Evolutionary conservation across 202 grass and related monocot genomes (phyloP).

Genomic region (Setaria italica): DNA sequence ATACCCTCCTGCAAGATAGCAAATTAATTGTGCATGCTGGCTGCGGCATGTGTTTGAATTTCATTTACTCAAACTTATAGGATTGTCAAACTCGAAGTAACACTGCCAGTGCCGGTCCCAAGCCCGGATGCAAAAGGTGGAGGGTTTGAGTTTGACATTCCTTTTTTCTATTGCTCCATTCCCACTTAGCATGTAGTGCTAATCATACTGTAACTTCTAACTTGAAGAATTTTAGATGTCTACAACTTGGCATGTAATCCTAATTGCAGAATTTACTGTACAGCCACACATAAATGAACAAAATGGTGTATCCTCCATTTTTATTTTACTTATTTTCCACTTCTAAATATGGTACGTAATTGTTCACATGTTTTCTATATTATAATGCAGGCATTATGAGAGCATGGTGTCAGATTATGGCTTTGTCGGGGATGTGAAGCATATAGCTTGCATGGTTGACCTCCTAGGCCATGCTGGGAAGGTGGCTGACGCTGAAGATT

Average conservation of each 20-base stretch:
- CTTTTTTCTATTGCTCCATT: background rate
- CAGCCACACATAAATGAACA: background rate
- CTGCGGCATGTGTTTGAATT: constrained; percentile 1
- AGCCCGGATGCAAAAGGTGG: constrained; percentile 62
- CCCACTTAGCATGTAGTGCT: background rate
- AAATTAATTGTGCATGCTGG: constrained; percentile 10
- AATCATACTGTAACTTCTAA: background rate
- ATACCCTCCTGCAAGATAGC: background rate
- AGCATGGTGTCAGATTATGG: constrained; percentile 65
- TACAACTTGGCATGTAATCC: background rate
- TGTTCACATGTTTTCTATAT: constrained; percentile 28
- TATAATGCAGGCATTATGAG: constrained; percentile 63
- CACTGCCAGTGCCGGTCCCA: constrained; percentile 61
- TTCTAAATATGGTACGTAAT: background rate
- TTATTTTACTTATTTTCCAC: constrained; percentile 6
- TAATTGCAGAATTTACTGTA: constrained; percentile 22
- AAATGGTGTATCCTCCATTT: constrained; percentile 5
- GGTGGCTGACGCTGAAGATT: constrained; percentile 62
- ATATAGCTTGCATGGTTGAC: constrained; percentile 69
- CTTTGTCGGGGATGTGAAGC: constrained; percentile 48
- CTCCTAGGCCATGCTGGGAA: constrained; percentile 66
- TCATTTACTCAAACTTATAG: constrained; percentile 10
- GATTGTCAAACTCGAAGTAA: constrained; percentile 49
- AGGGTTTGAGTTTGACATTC: constrained; percentile 45
- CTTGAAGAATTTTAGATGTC: background rate